Evolutionary conservation across 1,139 yeast genomes (phyloP), one percentile per base, ranked within the genome.

Genomic region (Geotrichum bryndzae): DNA sequence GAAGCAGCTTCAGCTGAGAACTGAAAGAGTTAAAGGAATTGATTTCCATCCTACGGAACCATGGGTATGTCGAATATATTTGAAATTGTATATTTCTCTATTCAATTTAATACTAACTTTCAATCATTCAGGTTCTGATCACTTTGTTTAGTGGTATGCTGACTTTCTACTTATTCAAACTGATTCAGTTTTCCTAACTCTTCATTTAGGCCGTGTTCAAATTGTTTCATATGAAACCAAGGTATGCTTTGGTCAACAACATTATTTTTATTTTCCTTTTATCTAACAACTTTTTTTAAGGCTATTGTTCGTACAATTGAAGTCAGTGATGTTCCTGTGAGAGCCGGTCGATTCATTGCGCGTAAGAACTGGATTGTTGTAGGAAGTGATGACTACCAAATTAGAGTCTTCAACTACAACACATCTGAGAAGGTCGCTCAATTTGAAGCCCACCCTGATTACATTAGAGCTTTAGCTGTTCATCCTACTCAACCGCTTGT

Each of bases 31-130:
- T 74, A 94, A 94, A 77, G 98, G 97, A 61, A 88, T 94, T 72
- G 99, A 94, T 77, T 88, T 95, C 81, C 99, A 94, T 75, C 99
- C 99, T 45, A 81, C 91, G 27, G 99, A 94, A 75, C 98, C 99
- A 61, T 94, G 99, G 98, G 86, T 76, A 59, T 57, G 68, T 61
- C 15, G 6, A 27, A 6, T 25, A 18, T 50, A 10, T 15, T 7
- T 45, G 11, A 41, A 11, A 27, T 31, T 29, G 51, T 33, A 46
- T 56, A 15, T 41, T 35, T 58, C 31, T 48, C 29, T 18, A 35
- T 51, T 25, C 33, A 35, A 5, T 35, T 35, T 35, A 41, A 57
- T 22, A 27, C 60, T 51, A 53, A 56, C 58, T 31, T 54, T 52
- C 18, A 31, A 31, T 51, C 35, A 48, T 53, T 41, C 41, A 67